Evolutionary conservation across 192 early-diverging fungal genomes (phyloP), one percentile per base, ranked within the genome.

Genomic region (Coemansia sp.): DNA sequence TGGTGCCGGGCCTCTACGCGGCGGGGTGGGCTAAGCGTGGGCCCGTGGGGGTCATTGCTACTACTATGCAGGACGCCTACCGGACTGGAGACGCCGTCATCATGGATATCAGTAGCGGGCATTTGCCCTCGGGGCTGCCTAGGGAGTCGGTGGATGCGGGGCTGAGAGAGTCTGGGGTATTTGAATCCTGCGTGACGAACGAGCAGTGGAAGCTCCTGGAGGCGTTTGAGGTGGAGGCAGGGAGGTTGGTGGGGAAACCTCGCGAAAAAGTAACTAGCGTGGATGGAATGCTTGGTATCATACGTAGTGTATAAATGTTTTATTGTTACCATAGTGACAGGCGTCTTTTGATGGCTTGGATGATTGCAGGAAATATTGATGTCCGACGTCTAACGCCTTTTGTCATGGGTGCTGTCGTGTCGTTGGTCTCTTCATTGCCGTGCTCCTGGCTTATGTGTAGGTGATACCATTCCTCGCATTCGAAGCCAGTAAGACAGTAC

Each of bases 11-110:
- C 0, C 62, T 99, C 28, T 99, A 99, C 68, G 91, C 89, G 0
- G 70, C 95, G 1, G 95, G 95, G 5, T 99, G 97, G 97, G 66
- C 96, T n/a, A 99, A 97, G 69, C 88, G 91, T 23, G 97, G 97
- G 0, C 93, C 96, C 21, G 87, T 86, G 2, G 97, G 95, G 3
- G 94, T 95, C 9, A 94, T 99, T 69, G 95, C 94, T 2, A 83
- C 94, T 0, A 99, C 97, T 5, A 95, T 99, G 93, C 86, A 87
- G 39, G 93, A 96, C 63, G 94, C 94, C 1, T 89, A 93, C 65
- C 92, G 96, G 62, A 99, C 97, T 0, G 94, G 91, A 3, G 88
- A 91, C 28, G 82, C 86, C 0, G 84, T 96, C 26, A 60, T 92
- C 16, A 67, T 78, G 34, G 92, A 93, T 65, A 71, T 88, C 23